phyloP scores from a whole-genome alignment of 768 basidiomycete genomes.

The Suillus paluster region DNA sequence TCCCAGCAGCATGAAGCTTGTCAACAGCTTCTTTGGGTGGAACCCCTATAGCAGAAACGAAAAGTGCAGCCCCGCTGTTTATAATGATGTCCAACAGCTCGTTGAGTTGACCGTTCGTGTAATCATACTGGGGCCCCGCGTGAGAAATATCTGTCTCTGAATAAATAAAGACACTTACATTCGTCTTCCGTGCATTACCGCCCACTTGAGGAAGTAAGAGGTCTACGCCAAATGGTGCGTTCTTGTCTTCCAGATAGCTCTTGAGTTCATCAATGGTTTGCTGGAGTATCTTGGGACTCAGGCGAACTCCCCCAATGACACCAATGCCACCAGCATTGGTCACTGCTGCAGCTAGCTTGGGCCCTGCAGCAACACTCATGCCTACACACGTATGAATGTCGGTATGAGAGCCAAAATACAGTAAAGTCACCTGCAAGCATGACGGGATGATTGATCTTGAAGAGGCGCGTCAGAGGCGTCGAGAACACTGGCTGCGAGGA shows the following conservation, averaged over 20 bases:
- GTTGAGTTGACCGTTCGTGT: slow-evolving; percentile 77
- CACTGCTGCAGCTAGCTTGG: slow-evolving; percentile 85
- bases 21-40: slow-evolving; percentile 85
- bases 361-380: slow-evolving; percentile 89
- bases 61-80: slow-evolving; percentile 69
- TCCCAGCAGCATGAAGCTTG: slow-evolving; percentile 76
- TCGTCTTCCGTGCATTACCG: slow-evolving; percentile 83
- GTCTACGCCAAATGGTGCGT: slow-evolving; percentile 83
- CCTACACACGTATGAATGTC: slow-evolving; percentile 18
- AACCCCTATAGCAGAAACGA: slow-evolving; percentile 85
- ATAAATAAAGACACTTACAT: slow-evolving; percentile 39
- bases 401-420: slow-evolving; percentile 2
- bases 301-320: slow-evolving; percentile 83
- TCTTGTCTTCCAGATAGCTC: slow-evolving; percentile 71
- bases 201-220: slow-evolving; percentile 84
- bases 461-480: slow-evolving; percentile 76
- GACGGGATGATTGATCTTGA: slow-evolving; percentile 82
- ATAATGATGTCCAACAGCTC: slow-evolving; percentile 83
- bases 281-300: slow-evolving; percentile 73
- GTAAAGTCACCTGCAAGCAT: slow-evolving; percentile 67
- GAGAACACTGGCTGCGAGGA: slow-evolving; percentile 67
- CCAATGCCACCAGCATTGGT: slow-evolving; percentile 91
- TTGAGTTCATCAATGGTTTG: slow-evolving; percentile 75
- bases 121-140: slow-evolving; percentile 53
- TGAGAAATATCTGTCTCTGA: neutral